Conservation (phyloP, 331 rosid genomes). For the Acacia pycnantha region DNA sequence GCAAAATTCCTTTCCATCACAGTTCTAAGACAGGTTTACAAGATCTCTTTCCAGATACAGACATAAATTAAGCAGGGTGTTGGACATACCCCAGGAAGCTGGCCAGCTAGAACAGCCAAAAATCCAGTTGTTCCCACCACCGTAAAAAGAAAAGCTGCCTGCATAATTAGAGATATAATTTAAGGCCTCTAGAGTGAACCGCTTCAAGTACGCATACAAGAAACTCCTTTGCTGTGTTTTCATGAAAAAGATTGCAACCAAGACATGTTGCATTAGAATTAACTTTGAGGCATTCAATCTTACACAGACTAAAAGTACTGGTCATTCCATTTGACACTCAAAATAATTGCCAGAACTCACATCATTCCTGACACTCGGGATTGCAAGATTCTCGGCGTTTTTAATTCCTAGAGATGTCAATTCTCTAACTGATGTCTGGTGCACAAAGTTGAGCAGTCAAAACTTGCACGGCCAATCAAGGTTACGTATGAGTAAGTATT, state of each 20-base stretch:
- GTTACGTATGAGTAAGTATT: conserved; percentile 4
- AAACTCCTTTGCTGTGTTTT: not conserved
- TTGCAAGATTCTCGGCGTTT: conserved; percentile 92
- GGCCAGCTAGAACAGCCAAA: conserved; percentile 81
- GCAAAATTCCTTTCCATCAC: conserved; percentile 1
- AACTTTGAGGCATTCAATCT: not conserved
- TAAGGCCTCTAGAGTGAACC: conserved; percentile 19
- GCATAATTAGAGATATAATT: conserved; percentile 33
- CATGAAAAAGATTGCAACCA: not conserved
- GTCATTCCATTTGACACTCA: conserved; percentile 12
- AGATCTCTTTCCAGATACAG: not conserved
- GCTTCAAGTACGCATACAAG: not conserved
- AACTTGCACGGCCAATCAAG: conserved; percentile 9
- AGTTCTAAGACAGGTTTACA: conserved; percentile 13
- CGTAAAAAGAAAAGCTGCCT: conserved; percentile 95
- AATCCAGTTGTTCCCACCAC: conserved; percentile 94
- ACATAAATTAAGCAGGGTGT: conserved; percentile 29
- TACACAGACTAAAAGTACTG: not conserved
- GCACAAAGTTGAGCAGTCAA: conserved; percentile 38
- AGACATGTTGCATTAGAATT: not conserved
- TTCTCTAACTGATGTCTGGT: conserved; percentile 80
- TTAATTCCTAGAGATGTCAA: conserved; percentile 81
- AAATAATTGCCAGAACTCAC: conserved; percentile 44
- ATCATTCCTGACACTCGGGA: conserved; percentile 94
- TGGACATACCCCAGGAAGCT: conserved; percentile 92